Evolutionary conservation across 2,329 filamentous ascomycete genomes (phyloP).

Genomic region (Curvularia spicifera): DNA sequence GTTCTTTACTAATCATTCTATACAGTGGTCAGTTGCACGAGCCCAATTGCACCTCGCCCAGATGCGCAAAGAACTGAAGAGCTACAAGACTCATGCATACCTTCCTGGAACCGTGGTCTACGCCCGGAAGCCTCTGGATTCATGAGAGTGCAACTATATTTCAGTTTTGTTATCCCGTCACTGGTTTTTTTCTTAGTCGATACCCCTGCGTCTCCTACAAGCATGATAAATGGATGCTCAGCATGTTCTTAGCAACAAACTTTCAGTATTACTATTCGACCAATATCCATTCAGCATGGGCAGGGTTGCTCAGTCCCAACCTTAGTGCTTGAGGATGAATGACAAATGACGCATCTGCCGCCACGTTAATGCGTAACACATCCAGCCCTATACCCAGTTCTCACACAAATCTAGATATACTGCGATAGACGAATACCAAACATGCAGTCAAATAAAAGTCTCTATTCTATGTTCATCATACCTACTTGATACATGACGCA

Average conservation of each 20-base stretch:
- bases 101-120: constrained; percentile 48
- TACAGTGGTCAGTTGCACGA: constrained; percentile 41
- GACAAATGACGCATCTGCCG: background rate
- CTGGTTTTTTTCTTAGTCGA: background rate
- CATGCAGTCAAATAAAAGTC: background rate
- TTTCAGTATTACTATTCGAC: background rate
- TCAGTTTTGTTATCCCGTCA: background rate
- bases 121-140: constrained; percentile 41
- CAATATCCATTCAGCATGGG: background rate
- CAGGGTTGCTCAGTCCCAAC: background rate
- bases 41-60: constrained; percentile 48
- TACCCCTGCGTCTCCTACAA: background rate
- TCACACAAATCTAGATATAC: background rate
- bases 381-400: background rate
- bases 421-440: background rate
- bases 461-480: background rate
- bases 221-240: background rate
- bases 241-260: background rate
- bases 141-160: constrained; percentile 4
- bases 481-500: background rate
- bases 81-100: constrained; percentile 46
- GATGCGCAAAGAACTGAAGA: constrained; percentile 45
- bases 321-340: background rate
- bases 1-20: background rate
- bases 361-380: background rate